Percentiles rank a stretch among this genome's conserved stretches.
Conservation (phyloP, 2,329 filamentous ascomycete genomes). For the Trichophyton simii region DNA sequence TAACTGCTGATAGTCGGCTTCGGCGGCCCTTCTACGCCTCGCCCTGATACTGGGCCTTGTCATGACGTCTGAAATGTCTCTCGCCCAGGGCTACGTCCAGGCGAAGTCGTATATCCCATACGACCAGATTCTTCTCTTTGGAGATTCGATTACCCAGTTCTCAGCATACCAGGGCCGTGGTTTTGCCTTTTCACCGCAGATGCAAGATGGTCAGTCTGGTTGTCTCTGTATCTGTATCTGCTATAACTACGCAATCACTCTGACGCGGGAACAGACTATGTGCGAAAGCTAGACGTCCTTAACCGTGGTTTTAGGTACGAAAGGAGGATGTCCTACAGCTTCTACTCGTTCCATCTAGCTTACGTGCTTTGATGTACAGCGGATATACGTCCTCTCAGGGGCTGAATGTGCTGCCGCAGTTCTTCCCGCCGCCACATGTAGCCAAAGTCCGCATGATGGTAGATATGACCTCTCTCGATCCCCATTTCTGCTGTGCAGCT, state of each 20-base stretch:
- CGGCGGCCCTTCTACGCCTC: neutral
- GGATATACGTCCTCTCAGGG: constrained; percentile 76
- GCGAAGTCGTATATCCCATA: constrained; percentile 27
- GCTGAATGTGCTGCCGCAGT: constrained; percentile 52
- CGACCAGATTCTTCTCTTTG: constrained; percentile 70
- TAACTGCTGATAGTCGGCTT: neutral
- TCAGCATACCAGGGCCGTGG: constrained; percentile 50
- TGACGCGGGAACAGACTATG: constrained; percentile 46
- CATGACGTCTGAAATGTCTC: neutral
- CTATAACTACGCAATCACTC: neutral
- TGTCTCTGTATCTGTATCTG: neutral
- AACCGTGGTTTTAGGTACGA: constrained; percentile 65
- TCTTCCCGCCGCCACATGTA: constrained; percentile 55
- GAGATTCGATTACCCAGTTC: constrained; percentile 75
- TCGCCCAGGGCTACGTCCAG: neutral
- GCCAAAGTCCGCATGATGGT: constrained; percentile 37
- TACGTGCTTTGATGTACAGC: constrained; percentile 24
- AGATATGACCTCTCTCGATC: constrained; percentile 1
- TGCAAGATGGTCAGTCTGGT: constrained; percentile 51
- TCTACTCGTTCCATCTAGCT: neutral
- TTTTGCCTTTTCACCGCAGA: constrained; percentile 60
- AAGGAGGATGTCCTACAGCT: constrained; percentile 1
- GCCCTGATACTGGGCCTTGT: neutral
- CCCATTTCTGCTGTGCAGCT: neutral
- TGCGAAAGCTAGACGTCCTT: constrained; percentile 68